Percentiles rank a stretch among this genome's conserved stretches.
Evolutionary conservation across 2,329 filamentous ascomycete species (phyloP).

Genomic region (Alternaria panax): DNA sequence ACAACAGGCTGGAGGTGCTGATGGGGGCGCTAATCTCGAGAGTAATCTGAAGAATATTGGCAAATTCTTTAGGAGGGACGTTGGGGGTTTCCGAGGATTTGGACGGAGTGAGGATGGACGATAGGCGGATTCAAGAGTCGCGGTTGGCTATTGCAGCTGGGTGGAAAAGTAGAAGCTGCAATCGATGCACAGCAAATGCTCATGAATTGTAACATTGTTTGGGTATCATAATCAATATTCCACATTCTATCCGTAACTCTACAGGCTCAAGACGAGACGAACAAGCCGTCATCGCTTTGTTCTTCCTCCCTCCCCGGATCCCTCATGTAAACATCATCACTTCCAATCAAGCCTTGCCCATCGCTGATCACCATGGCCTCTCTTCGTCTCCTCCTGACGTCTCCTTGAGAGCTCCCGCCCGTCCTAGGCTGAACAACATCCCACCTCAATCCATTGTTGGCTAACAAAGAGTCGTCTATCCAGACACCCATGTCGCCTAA

Average conservation of each 20-base stretch:
- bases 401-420: constrained; percentile 67
- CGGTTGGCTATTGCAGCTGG: background rate
- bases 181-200: background rate
- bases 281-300: background rate
- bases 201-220: background rate
- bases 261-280: background rate
- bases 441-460: background rate
- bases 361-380: constrained; percentile 93
- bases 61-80: constrained; percentile 92
- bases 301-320: constrained; percentile 27
- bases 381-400: constrained; percentile 75
- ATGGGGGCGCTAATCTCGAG: constrained; percentile 73
- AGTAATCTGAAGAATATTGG: constrained; percentile 95
- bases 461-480: constrained; percentile 14
- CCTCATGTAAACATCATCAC: constrained; percentile 78
- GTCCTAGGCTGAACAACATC: background rate
- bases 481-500: constrained; percentile 35
- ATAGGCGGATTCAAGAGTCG: constrained; percentile 14
- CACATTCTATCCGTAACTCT: background rate
- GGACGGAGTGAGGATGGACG: constrained; percentile 43
- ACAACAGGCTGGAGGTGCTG: constrained; percentile 37
- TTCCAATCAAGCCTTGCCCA: constrained; percentile 75
- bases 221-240: constrained; percentile 5
- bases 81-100: constrained; percentile 61
- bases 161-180: background rate